phyloP scores from a whole-genome alignment of 305 asterid genomes.

The Fraxinus latifolia region DNA sequence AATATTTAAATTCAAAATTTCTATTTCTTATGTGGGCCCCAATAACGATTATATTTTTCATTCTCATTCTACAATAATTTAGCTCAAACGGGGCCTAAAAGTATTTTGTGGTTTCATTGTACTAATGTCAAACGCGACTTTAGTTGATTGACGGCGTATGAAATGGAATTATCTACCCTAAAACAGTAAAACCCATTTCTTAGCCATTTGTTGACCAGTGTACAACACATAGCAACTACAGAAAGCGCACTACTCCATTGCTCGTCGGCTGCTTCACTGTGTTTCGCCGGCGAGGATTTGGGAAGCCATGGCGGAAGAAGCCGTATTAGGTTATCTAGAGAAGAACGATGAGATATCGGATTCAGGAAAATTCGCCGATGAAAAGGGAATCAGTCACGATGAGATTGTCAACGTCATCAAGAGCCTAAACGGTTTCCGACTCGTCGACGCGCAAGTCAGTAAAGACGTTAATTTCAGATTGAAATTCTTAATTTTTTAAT shows the following conservation, averaged over 20 bases:
- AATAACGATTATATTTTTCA: too few relatives aligned
- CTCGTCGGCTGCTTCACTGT: not conserved
- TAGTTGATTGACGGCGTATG: not conserved
- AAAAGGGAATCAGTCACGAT: constrained; percentile 65
- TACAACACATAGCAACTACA: not conserved
- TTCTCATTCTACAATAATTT: too few relatives aligned
- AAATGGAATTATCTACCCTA: not conserved
- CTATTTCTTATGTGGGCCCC: too few relatives aligned
- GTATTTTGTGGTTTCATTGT: not conserved
- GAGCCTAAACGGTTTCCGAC: constrained; percentile 71
- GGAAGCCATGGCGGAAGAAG: constrained; percentile 73
- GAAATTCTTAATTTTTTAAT: not conserved
- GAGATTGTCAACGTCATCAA: constrained; percentile 76
- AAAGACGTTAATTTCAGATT: not conserved
- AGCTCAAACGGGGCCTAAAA: too few relatives aligned
- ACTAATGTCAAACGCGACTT: not conserved
- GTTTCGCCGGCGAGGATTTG: not conserved
- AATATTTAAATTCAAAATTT: too few relatives aligned
- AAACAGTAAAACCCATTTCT: not conserved
- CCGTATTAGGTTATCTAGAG: constrained; percentile 60
- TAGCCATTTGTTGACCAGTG: not conserved
- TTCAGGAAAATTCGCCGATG: constrained; percentile 68
- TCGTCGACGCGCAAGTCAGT: constrained; percentile 63
- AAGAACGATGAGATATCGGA: constrained; percentile 60
- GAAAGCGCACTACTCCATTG: not conserved